Percentiles rank a stretch among this genome's conserved stretches.
Conservation (phyloP, 306 rosid species). For the cucumber (Cucumis sativus) region DNA sequence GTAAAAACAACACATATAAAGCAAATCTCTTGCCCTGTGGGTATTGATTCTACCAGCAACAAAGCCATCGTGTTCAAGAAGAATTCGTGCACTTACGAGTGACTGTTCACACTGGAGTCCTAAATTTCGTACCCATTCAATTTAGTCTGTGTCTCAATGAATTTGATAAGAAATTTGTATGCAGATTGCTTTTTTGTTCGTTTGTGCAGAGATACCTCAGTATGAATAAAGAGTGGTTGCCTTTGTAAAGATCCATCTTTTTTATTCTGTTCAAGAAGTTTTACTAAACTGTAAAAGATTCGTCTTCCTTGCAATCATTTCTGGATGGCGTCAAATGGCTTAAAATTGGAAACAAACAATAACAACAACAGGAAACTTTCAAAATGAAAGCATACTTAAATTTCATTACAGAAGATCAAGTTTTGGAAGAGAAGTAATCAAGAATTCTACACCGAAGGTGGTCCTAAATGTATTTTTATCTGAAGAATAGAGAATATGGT, state of each 20-base stretch:
- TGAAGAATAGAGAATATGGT: background rate
- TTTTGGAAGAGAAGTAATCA: background rate
- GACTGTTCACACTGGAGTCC: conserved; percentile 2
- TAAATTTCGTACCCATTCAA: background rate
- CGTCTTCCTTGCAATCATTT: background rate
- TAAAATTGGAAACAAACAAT: background rate
- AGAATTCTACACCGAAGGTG: background rate
- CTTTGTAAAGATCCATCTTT: background rate
- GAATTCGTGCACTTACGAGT: conserved; percentile 52
- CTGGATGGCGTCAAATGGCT: background rate
- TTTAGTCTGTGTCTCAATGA: background rate
- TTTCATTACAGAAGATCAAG: background rate
- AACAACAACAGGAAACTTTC: background rate
- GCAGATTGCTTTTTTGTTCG: background rate
- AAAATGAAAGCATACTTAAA: background rate
- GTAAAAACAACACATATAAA: conserved; percentile 58
- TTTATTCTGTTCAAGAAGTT: background rate
- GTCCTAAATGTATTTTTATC: background rate
- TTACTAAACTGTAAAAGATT: background rate
- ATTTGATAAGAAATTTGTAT: background rate
- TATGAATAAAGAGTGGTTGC: background rate
- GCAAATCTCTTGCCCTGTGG: conserved; percentile 52
- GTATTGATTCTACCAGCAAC: conserved; percentile 36
- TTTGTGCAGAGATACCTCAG: conserved; percentile 1
- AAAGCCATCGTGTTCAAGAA: conserved; percentile 60